Evolutionary conservation across 2,329 filamentous ascomycete species (phyloP).

Genomic region (Aureobasidium sp.): DNA sequence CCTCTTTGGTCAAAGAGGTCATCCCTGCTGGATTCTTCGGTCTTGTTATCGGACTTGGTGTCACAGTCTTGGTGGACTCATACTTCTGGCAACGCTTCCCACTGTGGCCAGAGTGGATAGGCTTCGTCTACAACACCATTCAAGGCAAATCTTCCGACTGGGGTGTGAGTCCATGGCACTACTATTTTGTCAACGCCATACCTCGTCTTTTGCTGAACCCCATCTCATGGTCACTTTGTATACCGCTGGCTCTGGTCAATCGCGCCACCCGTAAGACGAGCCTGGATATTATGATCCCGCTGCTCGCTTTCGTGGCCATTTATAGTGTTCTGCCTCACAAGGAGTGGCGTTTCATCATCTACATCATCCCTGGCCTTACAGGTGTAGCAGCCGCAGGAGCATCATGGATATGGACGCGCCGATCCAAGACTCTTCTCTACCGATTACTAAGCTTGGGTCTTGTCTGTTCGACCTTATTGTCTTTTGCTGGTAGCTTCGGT

Average conservation of each 20-base stretch:
- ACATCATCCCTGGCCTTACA: conserved; percentile 73
- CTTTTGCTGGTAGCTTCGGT: conserved; percentile 52
- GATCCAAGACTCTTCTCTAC: conserved; percentile 53
- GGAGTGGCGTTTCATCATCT: conserved; percentile 91
- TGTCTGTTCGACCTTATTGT: conserved; percentile 50
- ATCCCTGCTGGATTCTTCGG: conserved; percentile 59
- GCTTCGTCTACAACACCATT: conserved; percentile 86
- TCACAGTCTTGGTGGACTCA: conserved; percentile 73
- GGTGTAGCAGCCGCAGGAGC: conserved; percentile 67
- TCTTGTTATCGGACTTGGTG: conserved; percentile 54
- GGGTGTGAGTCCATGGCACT: conserved; percentile 79
- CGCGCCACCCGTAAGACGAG: conserved; percentile 31
- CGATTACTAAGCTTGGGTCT: conserved; percentile 48
- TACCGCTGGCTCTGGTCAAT: conserved; percentile 46
- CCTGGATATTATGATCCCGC: conserved; percentile 54
- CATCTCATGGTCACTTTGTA: conserved; percentile 45
- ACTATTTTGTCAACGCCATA: conserved; percentile 74
- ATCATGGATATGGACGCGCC: conserved; percentile 53
- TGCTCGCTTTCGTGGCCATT: conserved; percentile 62
- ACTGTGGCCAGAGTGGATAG: conserved; percentile 83
- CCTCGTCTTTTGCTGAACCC: conserved; percentile 82
- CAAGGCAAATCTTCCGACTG: conserved; percentile 75
- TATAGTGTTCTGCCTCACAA: conserved; percentile 93
- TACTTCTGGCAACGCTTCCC: conserved; percentile 78
- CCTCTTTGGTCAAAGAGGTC: conserved; percentile 49